Percentiles rank a stretch among this genome's conserved stretches.
phyloP scores from a whole-genome alignment of 1,139 yeast species.

The Magnusiomyces ingens region DNA sequence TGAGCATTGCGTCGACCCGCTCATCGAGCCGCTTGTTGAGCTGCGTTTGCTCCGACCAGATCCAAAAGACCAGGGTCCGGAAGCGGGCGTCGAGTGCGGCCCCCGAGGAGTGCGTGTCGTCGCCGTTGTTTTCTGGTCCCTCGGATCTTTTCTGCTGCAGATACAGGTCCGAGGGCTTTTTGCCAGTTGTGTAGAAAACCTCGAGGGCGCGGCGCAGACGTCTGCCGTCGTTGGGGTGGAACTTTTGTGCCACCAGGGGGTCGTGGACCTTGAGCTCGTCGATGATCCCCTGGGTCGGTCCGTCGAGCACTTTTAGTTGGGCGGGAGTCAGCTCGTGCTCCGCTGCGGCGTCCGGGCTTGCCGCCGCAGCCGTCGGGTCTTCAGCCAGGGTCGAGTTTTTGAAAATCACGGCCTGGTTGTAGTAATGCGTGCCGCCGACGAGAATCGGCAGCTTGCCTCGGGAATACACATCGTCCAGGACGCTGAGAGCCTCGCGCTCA shows the following conservation, averaged over 20 bases:
- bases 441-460: conserved; percentile 76
- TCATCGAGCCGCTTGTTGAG: conserved; percentile 60
- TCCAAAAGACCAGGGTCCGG: conserved; percentile 74
- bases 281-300: conserved; percentile 48
- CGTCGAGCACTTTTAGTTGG: conserved; percentile 44
- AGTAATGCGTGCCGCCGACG: conserved; percentile 96
- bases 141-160: conserved; percentile 42
- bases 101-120: conserved; percentile 13
- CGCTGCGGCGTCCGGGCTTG: conserved; percentile 19
- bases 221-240: conserved; percentile 86
- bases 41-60: conserved; percentile 59
- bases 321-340: too few species aligned
- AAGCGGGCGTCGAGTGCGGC: conserved; percentile 39
- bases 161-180: conserved; percentile 65
- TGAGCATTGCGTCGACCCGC: conserved; percentile 80
- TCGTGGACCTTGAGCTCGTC: conserved; percentile 48
- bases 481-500: conserved; percentile 53
- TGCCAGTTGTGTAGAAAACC: conserved; percentile 61
- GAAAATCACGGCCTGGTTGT: conserved; percentile 70
- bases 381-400: conserved; percentile 47
- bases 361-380: background rate
- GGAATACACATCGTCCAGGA: conserved; percentile 55
- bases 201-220: conserved; percentile 77
- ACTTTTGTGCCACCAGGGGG: conserved; percentile 68
- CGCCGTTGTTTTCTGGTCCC: conserved; percentile 30